Evolutionary conservation across 1,139 yeast genomes (phyloP), one percentile per base, ranked within the genome.

Genomic region (Lodderomyces elongisporus): DNA sequence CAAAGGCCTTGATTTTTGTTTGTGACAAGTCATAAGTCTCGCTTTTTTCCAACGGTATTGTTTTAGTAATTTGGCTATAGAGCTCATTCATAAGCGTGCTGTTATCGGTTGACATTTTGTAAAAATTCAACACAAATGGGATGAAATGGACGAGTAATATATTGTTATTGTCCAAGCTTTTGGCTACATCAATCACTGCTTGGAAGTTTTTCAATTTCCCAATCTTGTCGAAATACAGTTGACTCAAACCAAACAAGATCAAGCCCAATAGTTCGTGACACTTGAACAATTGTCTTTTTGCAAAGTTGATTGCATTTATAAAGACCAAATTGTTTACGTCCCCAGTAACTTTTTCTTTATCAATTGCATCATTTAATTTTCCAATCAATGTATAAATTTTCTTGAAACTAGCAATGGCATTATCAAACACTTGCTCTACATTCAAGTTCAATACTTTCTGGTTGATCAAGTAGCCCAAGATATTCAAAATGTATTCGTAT

Each of bases 231-330:
- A 52, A 44, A 27, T 67, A 65, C 17, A 59, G 58, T 10, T 66
- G 64, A 8, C 70, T 54, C 34, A 71, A 54, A 9, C 81, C 76
- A 48, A 54, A 76, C 20, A 82, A 58, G 3, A 87, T 61, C 49
- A 79, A 83, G 27, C 91, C 82, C 39, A 89, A 58, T 3, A 70
- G 52, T 46, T 85, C 95, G 52, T 88, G 95, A 46, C 79, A 80
- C 32, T 63, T 65, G 38, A 77, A 69, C 22, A 85, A 59, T 44
- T 77, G 78, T 33, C 74, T 74, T 40, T 85, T 75, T 47, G 83
- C 73, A 46, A 73, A 77, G 31, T 66, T 66, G 31, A 79, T 55
- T 13, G 76, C 65, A 45, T 77, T 74, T 29, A 74, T 69, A 44
- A 83, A 78, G 8, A 56, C 53, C 9, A 74, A 54, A 39, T 72